Conservation (phyloP, 192 early-diverging fungal species). For the Gaertneriomyces sp. region DNA sequence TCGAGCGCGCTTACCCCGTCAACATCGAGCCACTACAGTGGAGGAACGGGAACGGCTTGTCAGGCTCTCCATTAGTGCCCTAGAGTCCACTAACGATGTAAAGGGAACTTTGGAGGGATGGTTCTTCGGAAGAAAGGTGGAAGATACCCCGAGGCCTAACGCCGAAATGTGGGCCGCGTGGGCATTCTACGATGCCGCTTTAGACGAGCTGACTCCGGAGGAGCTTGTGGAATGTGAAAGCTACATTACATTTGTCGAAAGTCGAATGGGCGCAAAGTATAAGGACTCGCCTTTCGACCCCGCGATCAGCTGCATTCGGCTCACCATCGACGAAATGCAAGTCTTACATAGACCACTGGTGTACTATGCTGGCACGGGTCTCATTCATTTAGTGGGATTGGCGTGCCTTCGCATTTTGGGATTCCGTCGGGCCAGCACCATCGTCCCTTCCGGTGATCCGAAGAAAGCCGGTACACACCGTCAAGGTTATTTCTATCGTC, state of each 20-base stretch:
- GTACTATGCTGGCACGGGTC: conserved; percentile 44
- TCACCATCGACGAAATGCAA: conserved; percentile 55
- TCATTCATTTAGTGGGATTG: not conserved
- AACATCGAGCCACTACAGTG: not conserved
- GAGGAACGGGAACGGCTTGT: conserved; percentile 2
- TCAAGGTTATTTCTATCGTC: conserved; percentile 9
- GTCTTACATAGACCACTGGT: conserved; percentile 56
- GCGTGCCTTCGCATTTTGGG: not conserved
- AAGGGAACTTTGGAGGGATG: conserved; percentile 11
- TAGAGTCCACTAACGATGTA: conserved; percentile 6
- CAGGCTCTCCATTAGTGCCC: conserved; percentile 6
- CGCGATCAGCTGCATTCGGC: conserved; percentile 44
- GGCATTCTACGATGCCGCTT: conserved; percentile 22
- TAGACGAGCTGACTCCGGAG: not conserved
- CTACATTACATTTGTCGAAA: conserved; percentile 6
- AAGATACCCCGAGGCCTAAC: conserved; percentile 6
- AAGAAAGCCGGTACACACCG: not conserved
- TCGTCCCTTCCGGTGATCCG: not conserved
- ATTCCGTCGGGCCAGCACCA: conserved; percentile 3
- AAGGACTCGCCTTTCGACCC: conserved; percentile 3
- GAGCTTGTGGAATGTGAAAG: not conserved
- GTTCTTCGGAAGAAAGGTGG: conserved; percentile 19
- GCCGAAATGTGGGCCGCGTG: conserved; percentile 21
- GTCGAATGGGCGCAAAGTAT: not conserved
- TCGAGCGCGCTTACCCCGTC: not conserved